Base-by-base conservation (phyloP, 2,329 filamentous ascomycete species). In the Dactylellina haptotyla region DNA sequence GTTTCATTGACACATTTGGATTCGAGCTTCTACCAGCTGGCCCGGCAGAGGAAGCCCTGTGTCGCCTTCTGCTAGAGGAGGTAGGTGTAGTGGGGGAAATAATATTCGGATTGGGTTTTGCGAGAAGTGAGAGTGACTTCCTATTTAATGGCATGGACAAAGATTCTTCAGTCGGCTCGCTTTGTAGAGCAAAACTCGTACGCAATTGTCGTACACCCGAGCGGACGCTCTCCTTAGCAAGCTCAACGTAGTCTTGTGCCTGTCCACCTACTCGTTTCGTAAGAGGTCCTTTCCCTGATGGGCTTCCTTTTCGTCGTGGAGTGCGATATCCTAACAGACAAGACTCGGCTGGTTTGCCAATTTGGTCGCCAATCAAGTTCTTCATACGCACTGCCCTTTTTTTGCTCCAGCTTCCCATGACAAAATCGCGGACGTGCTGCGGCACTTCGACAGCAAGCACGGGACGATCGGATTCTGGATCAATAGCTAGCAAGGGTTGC, bases 331-430 rank as follows among this genome's bases (percentile, higher is more conserved):
- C 53, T 12, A 64, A 28, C 45, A 72, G 25, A 18, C 53, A 46
- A n/a, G 67, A 65, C 46, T 72, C 67, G 26, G 67, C 65, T 23
- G 67, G 67, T 50, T 30, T 65, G 12, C 59, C 67, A 9, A 72
- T 65, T 34, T 72, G 67, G 20, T 72, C 67, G 4, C 67, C 67
- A 18, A 59, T 65, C 43, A 72, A 59, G 25, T 72, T 72, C 59
- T 72, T 59, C 67, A 72, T 72, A 5, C 67, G 67, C 4, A 72
- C 67, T 12, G 67, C 67, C 9, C 67, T 59, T 46, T 72, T 72
- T 45, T 48, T 65, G 53, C 67, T 72, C 67, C 67, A 72, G 59
- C 67, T 72, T 39, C 67, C 67, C 67, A 72, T 72, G 30, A 72
- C 67, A 30, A 72, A 72, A 30, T 72, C 67, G 20, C 61, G 59